phyloP scores from a whole-genome alignment of 345 rosid species.

The Gossypium raimondii region DNA sequence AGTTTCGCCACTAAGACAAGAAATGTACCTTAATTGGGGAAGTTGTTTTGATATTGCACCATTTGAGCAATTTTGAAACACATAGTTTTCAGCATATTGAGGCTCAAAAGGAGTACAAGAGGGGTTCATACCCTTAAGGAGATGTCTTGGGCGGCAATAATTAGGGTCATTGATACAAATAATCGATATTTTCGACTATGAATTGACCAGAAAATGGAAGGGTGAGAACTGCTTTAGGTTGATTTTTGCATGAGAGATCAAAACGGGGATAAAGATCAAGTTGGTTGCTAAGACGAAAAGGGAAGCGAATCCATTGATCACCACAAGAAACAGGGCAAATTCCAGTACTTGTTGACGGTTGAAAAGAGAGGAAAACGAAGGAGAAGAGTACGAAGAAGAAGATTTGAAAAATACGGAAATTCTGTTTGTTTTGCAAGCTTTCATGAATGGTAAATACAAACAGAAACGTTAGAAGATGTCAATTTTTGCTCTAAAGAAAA shows the following conservation, averaged over 20 bases:
- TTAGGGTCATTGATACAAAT: background rate
- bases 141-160: constrained; percentile 19
- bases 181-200: constrained; percentile 8
- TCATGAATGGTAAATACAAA: background rate
- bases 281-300: constrained; percentile 11
- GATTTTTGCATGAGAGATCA: constrained; percentile 13
- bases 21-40: background rate
- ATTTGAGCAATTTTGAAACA: constrained; percentile 28
- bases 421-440: background rate
- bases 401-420: background rate
- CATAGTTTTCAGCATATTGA: constrained; percentile 8
- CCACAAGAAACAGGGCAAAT: background rate
- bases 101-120: constrained; percentile 13
- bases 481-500: too few relatives aligned
- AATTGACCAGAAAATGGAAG: constrained; percentile 18
- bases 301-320: constrained; percentile 13
- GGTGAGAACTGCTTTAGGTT: background rate
- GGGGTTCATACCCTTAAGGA: constrained; percentile 15
- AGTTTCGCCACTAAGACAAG: constrained; percentile 23
- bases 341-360: background rate
- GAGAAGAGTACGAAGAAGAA: background rate
- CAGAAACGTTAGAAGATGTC: background rate
- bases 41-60: background rate
- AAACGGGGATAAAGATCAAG: constrained; percentile 14
- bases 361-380: background rate